These are phyloP conservation scores for Globisporangium yorkense DNA, from an alignment of 352 stramenopile genomes.

Conservation along the genomic window DNA sequence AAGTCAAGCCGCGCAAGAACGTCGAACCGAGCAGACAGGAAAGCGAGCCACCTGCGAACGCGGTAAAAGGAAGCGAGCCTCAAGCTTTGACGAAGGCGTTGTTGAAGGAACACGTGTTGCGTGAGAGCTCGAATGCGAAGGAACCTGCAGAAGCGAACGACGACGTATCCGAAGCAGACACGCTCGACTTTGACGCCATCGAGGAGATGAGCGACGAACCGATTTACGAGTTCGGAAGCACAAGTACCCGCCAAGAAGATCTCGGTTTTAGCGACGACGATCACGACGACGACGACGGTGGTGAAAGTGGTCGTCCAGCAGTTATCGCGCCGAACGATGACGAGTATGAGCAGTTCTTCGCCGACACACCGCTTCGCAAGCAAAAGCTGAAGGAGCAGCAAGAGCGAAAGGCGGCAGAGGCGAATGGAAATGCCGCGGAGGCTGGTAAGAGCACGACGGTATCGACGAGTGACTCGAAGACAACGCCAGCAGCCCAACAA, in stretches of 20 bases:
- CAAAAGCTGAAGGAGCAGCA: conserved; percentile 11
- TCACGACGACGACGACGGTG: conserved; percentile 24
- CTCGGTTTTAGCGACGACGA: conserved; percentile 25
- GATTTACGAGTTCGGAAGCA: conserved; percentile 2
- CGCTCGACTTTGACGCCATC: conserved; percentile 8
- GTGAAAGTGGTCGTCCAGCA: neutral
- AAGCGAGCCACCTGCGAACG: neutral
- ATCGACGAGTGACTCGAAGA: neutral
- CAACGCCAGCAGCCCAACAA: neutral
- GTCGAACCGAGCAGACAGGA: neutral
- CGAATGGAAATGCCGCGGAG: neutral
- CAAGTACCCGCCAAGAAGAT: conserved; percentile 7
- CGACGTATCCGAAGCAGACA: conserved; percentile 11
- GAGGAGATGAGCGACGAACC: neutral
- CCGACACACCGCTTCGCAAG: conserved; percentile 8
- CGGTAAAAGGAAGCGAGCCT: neutral
- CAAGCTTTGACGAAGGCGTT: neutral
- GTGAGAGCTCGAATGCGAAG: neutral
- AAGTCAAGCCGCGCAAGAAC: neutral
- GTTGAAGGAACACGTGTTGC: conserved; percentile 1
- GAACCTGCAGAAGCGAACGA: neutral
- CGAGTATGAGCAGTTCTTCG: conserved; percentile 15
- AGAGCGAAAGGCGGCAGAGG: neutral
- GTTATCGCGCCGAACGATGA: conserved; percentile 8
- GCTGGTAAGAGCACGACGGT: neutral